These are phyloP conservation scores for Papilionanthe hybrid DNA, from an alignment of 116 monocot species.

Conservation along the genomic window DNA sequence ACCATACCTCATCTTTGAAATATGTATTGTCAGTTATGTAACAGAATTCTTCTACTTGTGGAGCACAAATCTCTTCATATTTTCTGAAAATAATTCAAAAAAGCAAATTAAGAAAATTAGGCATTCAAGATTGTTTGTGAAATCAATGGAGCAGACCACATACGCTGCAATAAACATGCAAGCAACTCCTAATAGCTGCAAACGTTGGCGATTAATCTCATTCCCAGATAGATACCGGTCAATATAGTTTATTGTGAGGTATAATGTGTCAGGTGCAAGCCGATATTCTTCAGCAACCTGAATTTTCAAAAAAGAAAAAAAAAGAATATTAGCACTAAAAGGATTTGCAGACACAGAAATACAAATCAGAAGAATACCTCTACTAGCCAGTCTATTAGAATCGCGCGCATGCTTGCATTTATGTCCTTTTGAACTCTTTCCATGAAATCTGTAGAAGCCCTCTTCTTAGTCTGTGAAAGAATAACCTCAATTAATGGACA, in stretches of 20 bases:
- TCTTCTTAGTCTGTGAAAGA: constrained; percentile 53
- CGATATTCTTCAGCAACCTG: constrained; percentile 94
- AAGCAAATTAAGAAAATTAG: not conserved
- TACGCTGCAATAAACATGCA: constrained; percentile 97
- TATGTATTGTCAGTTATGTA: constrained; percentile 93
- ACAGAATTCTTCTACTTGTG: constrained; percentile 96
- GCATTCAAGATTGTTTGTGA: not conserved
- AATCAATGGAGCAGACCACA: constrained; percentile 15
- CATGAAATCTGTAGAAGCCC: constrained; percentile 76
- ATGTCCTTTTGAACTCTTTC: constrained; percentile 81
- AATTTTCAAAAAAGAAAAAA: not conserved
- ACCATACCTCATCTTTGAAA: constrained; percentile 70
- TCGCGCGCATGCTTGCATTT: constrained; percentile 83
- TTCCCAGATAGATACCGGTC: constrained; percentile 91
- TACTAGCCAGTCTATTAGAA: constrained; percentile 93
- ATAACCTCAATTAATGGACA: not conserved
- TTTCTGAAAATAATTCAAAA: constrained; percentile 43
- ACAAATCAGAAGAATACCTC: constrained; percentile 41
- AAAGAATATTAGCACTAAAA: not conserved
- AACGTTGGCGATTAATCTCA: constrained; percentile 62
- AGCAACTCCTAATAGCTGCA: constrained; percentile 88
- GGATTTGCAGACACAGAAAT: not conserved
- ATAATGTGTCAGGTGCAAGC: constrained; percentile 80
- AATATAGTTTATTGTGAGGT: constrained; percentile 81
- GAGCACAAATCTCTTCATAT: constrained; percentile 94